These are phyloP conservation scores for Fomitopsis palustris DNA, from an alignment of 1,284 basidiomycete genomes.

Conservation along the genomic window DNA sequence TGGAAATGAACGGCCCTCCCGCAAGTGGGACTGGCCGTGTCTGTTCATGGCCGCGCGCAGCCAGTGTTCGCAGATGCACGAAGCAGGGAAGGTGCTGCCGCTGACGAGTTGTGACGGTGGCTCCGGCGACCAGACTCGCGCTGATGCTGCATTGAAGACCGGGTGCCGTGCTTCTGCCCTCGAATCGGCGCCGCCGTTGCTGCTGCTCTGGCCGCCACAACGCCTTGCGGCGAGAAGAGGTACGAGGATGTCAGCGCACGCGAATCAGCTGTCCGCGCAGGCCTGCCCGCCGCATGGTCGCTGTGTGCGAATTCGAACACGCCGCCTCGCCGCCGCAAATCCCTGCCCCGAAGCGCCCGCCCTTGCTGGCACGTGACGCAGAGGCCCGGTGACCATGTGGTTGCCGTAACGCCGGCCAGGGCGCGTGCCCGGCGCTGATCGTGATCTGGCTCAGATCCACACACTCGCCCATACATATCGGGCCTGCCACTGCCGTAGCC, in stretches of 20 bases:
- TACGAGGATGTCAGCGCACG: not conserved
- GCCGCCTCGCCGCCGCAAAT: constrained; percentile 3
- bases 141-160: not conserved
- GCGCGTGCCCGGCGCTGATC: constrained; percentile 4
- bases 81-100: not conserved
- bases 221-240: not conserved
- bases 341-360: not conserved
- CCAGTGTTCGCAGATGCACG: constrained; percentile 3
- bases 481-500: not conserved
- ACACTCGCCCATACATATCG: constrained; percentile 1
- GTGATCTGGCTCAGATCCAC: constrained; percentile 5
- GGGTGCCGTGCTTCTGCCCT: not conserved
- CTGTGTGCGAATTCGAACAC: not conserved
- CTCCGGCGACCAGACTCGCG: not conserved
- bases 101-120: not conserved
- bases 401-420: constrained; percentile 1
- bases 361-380: not conserved
- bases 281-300: constrained; percentile 1
- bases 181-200: not conserved
- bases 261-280: constrained; percentile 6
- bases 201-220: not conserved
- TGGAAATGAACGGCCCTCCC: not conserved
- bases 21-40: not conserved
- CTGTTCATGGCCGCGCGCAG: not conserved
- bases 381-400: constrained; percentile 1